Evolutionary conservation across 495 filamentous ascomycete genomes (phyloP).

Genomic region (Trichocladium uniseriatum): DNA sequence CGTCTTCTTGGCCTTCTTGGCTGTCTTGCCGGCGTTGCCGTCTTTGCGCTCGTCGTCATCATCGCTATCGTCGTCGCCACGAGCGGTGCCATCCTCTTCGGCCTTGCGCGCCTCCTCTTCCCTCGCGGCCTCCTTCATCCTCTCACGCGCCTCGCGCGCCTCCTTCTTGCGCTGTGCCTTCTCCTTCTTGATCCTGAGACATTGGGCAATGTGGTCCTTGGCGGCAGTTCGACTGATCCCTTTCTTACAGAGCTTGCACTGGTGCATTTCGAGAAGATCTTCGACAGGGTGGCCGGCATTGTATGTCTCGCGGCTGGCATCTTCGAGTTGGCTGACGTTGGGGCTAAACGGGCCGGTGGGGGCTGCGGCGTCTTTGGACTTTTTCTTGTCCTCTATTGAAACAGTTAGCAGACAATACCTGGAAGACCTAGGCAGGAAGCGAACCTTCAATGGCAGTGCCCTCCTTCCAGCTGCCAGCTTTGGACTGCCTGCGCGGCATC

Average conservation of each 20-base stretch:
- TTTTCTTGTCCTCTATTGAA: slow-evolving; percentile 36
- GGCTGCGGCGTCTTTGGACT: slow-evolving; percentile 32
- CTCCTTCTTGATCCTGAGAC: slow-evolving; percentile 64
- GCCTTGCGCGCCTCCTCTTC: slow-evolving; percentile 51
- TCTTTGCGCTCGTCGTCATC: slow-evolving; percentile 35
- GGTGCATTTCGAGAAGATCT: slow-evolving; percentile 54
- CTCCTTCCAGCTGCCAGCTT: slow-evolving; percentile 49
- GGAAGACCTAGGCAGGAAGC: too few relatives aligned
- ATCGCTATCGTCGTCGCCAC: slow-evolving; percentile 68
- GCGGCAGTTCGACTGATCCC: slow-evolving; percentile 52
- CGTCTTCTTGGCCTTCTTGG: slow-evolving; percentile 66
- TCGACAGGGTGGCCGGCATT: slow-evolving; percentile 64
- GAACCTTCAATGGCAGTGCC: slow-evolving; percentile 46
- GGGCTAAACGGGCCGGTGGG: slow-evolving; percentile 38
- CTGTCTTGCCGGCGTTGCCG: slow-evolving; percentile 41
- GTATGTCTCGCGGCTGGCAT: slow-evolving; percentile 59
- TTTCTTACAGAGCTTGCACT: slow-evolving; percentile 79
- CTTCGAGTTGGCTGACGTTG: slow-evolving; percentile 65
- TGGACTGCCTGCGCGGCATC: slow-evolving; percentile 45
- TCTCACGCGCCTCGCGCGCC: slow-evolving; percentile 63
- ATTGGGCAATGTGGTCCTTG: slow-evolving; percentile 57
- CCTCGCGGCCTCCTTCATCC: slow-evolving; percentile 48
- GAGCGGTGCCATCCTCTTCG: slow-evolving; percentile 45
- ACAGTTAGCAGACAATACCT: too few relatives aligned
- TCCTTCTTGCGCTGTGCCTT: slow-evolving; percentile 71